Evolutionary conservation across 495 filamentous ascomycete species (phyloP), one percentile per base, ranked within the genome.

Genomic region (Tuber microsphaerosporum): DNA sequence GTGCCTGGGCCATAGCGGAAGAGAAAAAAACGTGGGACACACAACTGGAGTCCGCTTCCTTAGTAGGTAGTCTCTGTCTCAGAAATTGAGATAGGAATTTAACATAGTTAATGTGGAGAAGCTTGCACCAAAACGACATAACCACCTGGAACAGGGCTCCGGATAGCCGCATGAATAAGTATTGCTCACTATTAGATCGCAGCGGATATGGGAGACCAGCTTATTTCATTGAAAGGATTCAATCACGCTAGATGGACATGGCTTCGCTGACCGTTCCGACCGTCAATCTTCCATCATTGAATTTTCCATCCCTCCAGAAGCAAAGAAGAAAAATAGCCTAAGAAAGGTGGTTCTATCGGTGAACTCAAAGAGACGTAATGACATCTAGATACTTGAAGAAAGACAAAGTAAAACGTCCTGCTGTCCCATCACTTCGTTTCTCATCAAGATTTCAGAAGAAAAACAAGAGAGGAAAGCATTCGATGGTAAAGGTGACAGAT

Each of bases 341-440:
- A 31, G 26, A 65, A 65, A 65, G 56, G 56, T 34, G 19, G 34
- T 65, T 65, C 56, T 65, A 65, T 34, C 31, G 26, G 12, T 65
- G 26, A 65, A 65, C 56, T 65, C 26, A 65, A 65, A 16, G 56
- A 65, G 56, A 65, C 4, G 56, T 65, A 65, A 65, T 34, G 14
- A 65, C 56, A 65, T 65, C 56, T 65, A 65, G 56, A 31, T 65
- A 65, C 56, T 65, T 31, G 26, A 65, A 65, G 56, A 65, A 65
- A 65, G 56, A 34, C 56, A 65, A 65, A 65, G 56, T 65, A 65
- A 65, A 65, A 65, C 56, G 56, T 26, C 56, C 56, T 26, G 14
- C 56, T 19, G 56, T 19, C 51, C 51, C 26, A 34, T 31, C 56
- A 17, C 14, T 65, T 34, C 51, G 31, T 61, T 65, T 65, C 56